Percentiles rank a stretch among this genome's conserved stretches.
These are phyloP conservation scores for Ophiostoma triangulosporum DNA, from an alignment of 2,329 filamentous ascomycete species.

Conservation along the genomic window DNA sequence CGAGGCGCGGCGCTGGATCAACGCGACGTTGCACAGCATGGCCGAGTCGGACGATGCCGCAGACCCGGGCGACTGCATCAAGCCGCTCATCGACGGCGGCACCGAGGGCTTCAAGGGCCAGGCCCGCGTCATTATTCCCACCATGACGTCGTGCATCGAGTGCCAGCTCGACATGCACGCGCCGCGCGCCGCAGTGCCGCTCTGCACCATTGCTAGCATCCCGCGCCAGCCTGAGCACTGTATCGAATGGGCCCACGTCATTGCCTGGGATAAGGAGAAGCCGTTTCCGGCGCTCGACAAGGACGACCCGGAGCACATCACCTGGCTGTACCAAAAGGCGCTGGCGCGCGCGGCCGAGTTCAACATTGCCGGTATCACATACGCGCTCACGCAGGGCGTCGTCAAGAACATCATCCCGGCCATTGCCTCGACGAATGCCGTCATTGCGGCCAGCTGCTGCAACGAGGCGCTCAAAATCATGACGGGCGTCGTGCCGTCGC, in stretches of 20 bases:
- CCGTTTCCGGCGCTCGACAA: conserved; percentile 80
- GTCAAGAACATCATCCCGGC: conserved; percentile 99
- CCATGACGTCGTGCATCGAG: conserved; percentile 90
- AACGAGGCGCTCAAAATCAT: conserved; percentile 95
- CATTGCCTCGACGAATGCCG: conserved; percentile 94
- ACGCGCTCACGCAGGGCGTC: conserved; percentile 89
- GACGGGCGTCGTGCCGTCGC: conserved; percentile 64
- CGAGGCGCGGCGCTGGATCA: conserved; percentile 97
- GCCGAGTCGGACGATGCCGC: conserved; percentile 53
- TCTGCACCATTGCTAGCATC: conserved; percentile 93
- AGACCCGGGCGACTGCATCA: conserved; percentile 67
- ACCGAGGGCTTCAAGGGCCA: conserved; percentile 98
- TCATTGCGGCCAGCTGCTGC: conserved; percentile 89
- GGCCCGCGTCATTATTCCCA: conserved; percentile 79
- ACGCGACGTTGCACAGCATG: conserved; percentile 81
- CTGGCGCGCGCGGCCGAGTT: conserved; percentile 73
- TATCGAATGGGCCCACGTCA: conserved; percentile 97
- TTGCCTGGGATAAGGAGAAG: conserved; percentile 84
- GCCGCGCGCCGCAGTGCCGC: conserved; percentile 86
- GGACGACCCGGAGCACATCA: conserved; percentile 91
- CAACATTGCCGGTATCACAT: conserved; percentile 83
- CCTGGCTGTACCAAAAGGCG: conserved; percentile 88
- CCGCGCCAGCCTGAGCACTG: conserved; percentile 95
- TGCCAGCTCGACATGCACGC: conserved; percentile 98
- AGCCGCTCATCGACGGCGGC: conserved; percentile 89